phyloP scores from a whole-genome alignment of 257 asterid species.

The Salvia hispanica region DNA sequence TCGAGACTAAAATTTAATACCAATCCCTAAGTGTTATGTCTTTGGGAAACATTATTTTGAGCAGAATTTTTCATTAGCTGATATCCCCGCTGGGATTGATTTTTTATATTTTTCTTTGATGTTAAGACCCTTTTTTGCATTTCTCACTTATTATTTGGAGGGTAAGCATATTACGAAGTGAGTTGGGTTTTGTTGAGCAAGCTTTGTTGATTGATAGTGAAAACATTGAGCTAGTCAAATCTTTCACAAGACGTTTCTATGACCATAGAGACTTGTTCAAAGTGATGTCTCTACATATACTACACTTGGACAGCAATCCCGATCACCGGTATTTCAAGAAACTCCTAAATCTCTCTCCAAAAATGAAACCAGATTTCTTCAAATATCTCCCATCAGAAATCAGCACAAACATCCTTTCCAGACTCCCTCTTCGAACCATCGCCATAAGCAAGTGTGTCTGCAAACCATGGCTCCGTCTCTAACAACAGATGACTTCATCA shows the following conservation, averaged over 20 bases:
- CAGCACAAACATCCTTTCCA: constrained; percentile 38
- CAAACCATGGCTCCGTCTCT: constrained; percentile 22
- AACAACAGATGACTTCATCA: neutral
- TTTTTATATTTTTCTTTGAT: too few species aligned
- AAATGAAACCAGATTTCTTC: constrained; percentile 11
- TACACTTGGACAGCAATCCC: neutral
- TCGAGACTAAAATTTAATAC: too few species aligned
- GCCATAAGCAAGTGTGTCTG: constrained; percentile 38
- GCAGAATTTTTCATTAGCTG: too few species aligned
- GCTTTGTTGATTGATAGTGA: neutral
- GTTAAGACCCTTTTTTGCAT: too few species aligned
- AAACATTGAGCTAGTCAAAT: constrained; percentile 15
- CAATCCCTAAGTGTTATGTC: too few species aligned
- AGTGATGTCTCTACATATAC: neutral
- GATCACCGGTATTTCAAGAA: neutral
- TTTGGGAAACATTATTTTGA: too few species aligned
- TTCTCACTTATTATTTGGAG: too few species aligned
- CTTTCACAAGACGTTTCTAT: neutral
- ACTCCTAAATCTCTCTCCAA: neutral
- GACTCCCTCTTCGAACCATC: constrained; percentile 37
- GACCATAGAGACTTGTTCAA: neutral
- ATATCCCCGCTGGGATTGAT: too few species aligned
- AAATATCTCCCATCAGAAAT: constrained; percentile 36
- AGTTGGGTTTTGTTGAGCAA: too few species aligned
- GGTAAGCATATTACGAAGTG: too few species aligned